Evolutionary conservation across 257 asterid species (phyloP), one percentile per base, ranked within the genome.

Genomic region (Ehretia macrophylla): DNA sequence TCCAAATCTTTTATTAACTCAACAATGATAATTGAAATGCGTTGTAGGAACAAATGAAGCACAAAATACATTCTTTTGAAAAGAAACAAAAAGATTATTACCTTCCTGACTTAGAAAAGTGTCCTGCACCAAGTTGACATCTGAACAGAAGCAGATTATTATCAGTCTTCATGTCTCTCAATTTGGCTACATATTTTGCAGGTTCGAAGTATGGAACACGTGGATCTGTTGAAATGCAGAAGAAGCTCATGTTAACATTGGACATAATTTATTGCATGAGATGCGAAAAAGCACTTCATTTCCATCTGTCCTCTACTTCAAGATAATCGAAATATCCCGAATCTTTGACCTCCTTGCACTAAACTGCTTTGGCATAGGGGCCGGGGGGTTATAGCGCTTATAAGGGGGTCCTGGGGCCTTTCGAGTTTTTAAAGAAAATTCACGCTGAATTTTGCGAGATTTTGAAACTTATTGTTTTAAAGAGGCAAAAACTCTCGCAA

Each of bases 51-150:
- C 47, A 27, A 27, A 27, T 27, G 35, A 27, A 27, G 35, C 47
- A 17, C 16, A 35, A 11, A n/a, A n/a, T n/a, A 23, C 56, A 64
- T 47, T 42, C 51, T 45, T 47, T 38, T 50, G 50, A 65, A 65
- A 40, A 20, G 51, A 51, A 48, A 46, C 60, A 63, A 32, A 53
- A 17, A 55, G 32, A 55, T 10, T 10, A 32, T 48, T 55, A 91
- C 98, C 98, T 86, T 75, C 99, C 97, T 0, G 99, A 92, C 79
- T 92, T 92, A 8, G 97, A 92, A 60, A 81, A 92, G 80, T 92
- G 99, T 14, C 97, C 99, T 0, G 99, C 99, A 44, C 97, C 93
- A 65, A 88, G 89, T 70, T 86, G 95, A 52, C 96, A 88, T 74
- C 85, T 91, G 70, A 91, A 82, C 70, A 91, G 70, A 64, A 88